phyloP scores from a whole-genome alignment of 2,329 filamentous ascomycete genomes.

The Sphaerulina vaccinii region DNA sequence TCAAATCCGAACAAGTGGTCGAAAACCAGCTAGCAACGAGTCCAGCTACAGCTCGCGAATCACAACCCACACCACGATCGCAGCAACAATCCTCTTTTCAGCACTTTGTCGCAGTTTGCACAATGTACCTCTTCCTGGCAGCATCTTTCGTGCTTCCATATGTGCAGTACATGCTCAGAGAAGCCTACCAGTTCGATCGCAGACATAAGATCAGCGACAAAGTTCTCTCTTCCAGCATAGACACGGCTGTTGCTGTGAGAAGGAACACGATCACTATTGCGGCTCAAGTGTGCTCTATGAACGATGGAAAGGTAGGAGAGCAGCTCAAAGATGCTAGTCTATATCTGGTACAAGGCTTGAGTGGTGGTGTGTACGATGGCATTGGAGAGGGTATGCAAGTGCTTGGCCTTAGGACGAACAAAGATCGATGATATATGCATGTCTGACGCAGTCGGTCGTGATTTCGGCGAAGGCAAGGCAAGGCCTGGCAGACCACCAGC shows the following conservation, averaged over 20 bases:
- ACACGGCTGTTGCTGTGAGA: constrained; percentile 55
- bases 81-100: constrained; percentile 26
- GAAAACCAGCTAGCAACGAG: constrained; percentile 23
- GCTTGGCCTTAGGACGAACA: constrained; percentile 37
- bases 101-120: constrained; percentile 23
- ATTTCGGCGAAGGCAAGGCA: not conserved
- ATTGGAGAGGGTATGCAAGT: constrained; percentile 54
- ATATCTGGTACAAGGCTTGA: constrained; percentile 64
- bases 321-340: constrained; percentile 55
- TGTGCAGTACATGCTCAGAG: constrained; percentile 53
- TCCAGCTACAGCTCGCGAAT: not conserved
- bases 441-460: not conserved
- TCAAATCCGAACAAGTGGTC: not conserved
- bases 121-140: constrained; percentile 50
- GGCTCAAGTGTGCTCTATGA: constrained; percentile 58
- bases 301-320: constrained; percentile 64
- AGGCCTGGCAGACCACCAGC: not conserved
- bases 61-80: not conserved
- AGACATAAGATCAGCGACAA: constrained; percentile 64
- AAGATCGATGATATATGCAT: constrained; percentile 2
- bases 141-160: constrained; percentile 63
- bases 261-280: constrained; percentile 54
- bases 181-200: constrained; percentile 63
- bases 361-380: constrained; percentile 67
- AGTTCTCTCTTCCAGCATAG: constrained; percentile 53